Percentiles rank a stretch among this genome's conserved stretches.
Evolutionary conservation across 2,329 filamentous ascomycete genomes (phyloP).

Genomic region (Daldinia sp.): DNA sequence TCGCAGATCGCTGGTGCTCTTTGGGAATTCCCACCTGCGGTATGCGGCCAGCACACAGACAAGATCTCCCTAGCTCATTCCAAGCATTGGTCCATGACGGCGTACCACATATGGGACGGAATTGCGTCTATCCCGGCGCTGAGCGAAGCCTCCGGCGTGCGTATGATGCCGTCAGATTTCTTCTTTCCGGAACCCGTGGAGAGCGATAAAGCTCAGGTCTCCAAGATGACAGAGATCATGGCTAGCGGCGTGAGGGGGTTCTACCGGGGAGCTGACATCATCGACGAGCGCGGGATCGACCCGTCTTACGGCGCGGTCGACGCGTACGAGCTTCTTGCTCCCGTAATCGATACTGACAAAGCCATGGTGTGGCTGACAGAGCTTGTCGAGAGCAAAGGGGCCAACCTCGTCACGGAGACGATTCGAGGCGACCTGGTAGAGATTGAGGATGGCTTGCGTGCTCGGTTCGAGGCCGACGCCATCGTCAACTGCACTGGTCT

Average conservation of each 20-base stretch:
- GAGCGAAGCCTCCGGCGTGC: slow-evolving; percentile 53
- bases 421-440: slow-evolving; percentile 54
- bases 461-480: slow-evolving; percentile 54
- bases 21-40: slow-evolving; percentile 61
- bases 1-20: slow-evolving; percentile 62
- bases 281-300: slow-evolving; percentile 54
- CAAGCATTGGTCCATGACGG: slow-evolving; percentile 57
- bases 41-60: slow-evolving; percentile 59
- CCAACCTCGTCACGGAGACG: slow-evolving; percentile 54
- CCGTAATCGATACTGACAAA: slow-evolving; percentile 60
- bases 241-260: slow-evolving; percentile 56
- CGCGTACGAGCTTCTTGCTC: slow-evolving; percentile 59
- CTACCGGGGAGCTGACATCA: slow-evolving; percentile 52
- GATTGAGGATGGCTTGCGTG: slow-evolving; percentile 52
- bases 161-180: slow-evolving; percentile 55
- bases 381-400: slow-evolving; percentile 58
- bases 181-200: slow-evolving; percentile 55
- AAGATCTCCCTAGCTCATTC: slow-evolving; percentile 56
- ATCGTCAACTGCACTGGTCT: slow-evolving; percentile 61
- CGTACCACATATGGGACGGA: slow-evolving; percentile 57
- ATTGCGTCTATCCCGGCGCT: slow-evolving; percentile 53
- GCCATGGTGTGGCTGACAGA: slow-evolving; percentile 58
- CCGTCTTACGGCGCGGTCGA: slow-evolving; percentile 55
- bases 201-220: slow-evolving; percentile 50
- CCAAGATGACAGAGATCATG: slow-evolving; percentile 58